Base-by-base conservation (phyloP, 306 rosid species). In the Castanopsis chinensis region DNA sequence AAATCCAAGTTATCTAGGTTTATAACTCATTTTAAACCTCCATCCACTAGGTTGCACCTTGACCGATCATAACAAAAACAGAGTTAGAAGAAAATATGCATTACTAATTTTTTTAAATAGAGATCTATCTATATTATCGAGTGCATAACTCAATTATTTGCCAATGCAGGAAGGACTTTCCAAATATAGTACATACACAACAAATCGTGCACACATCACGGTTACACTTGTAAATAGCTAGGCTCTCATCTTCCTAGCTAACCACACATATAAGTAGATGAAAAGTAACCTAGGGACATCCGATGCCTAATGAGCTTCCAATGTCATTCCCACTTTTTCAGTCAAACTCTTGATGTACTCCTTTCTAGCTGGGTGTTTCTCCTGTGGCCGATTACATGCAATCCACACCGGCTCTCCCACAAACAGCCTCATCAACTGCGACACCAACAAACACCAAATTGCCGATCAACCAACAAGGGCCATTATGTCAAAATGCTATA, bases 381-480 rank as follows among this genome's bases (percentile, higher is more conserved):
- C 99, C 74, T 95, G 99, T 37, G 99, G 97, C 74, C 99, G 79
- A 77, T 95, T 92, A 70, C 87, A 88, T 8, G 96, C 85, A 51
- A 92, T 92, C 99, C 99, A 95, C 45, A 95, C 91, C 17, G 97
- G 97, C 81, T 92, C 95, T 8, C 99, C 99, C 68, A 63, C 51
- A 78, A 94, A 94, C 87, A 92, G 69, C 83, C 97, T 90, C 97
- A 94, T 92, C 78, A 94, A 82, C 97, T 92, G 88, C 83, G 28
- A 74, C 21, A 72, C 71, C 69, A 72, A 53, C 20, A 12, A 51
- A 71, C 25, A 6, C 5, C 37, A 9, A 77, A 37, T 70, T 33
- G 63, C 75, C 25, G 67, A 72, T 55, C 57, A 28, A 79, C 19
- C 21, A 43, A 28, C 13, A 12, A 60, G 23, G 41, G 11, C 17